A percentile compares a stretch with the other conserved stretches of the same genome.
Conservation (phyloP, 495 filamentous ascomycete species). For the Xylaria cubensis region DNA sequence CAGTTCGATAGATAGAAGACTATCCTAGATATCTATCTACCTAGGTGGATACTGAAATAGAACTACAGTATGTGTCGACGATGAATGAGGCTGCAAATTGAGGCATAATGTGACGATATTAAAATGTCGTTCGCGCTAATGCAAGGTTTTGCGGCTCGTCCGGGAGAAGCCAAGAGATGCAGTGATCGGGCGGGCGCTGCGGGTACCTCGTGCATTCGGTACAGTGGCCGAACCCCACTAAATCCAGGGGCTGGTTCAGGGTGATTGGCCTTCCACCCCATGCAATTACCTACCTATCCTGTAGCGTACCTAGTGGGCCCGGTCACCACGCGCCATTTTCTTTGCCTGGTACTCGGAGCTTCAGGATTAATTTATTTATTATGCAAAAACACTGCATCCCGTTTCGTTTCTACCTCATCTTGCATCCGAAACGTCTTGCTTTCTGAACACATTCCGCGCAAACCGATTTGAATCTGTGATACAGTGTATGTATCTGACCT, state of each 20-base stretch:
- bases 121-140: slow-evolving; percentile 6
- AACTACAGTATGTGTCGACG: neutral
- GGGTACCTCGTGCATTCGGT: neutral
- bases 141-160: slow-evolving; percentile 4
- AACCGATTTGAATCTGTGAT: neutral
- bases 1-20: neutral
- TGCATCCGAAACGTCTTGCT: neutral
- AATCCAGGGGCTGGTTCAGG: neutral
- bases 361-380: neutral
- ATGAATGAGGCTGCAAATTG: neutral
- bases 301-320: neutral
- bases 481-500: neutral
- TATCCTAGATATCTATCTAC: neutral
- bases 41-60: neutral
- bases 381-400: neutral
- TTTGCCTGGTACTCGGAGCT: neutral
- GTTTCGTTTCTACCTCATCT: neutral
- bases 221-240: slow-evolving; percentile 1
- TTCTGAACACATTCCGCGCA: too few species aligned
- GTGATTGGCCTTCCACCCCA: neutral
- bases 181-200: neutral
- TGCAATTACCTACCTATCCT: neutral
- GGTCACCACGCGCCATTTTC: slow-evolving; percentile 7
- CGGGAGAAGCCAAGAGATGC: slow-evolving; percentile 14
- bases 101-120: neutral